phyloP scores from a whole-genome alignment of 73 alveolate species.

The Paramecium pentaurelia region DNA sequence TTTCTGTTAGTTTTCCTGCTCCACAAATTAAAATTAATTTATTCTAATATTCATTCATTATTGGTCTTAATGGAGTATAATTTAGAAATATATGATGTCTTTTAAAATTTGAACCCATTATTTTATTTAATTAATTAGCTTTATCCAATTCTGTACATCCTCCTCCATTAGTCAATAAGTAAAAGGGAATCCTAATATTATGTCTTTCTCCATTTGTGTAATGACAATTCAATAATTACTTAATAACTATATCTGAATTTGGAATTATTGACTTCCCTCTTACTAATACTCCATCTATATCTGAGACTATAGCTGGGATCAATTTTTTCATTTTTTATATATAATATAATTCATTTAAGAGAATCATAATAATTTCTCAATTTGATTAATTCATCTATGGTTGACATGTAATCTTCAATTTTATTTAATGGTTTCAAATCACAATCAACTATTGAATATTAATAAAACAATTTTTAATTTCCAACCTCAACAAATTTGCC shows the following conservation, averaged over 20 bases:
- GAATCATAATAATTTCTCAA: neutral
- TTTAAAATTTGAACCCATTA: constrained; percentile 52
- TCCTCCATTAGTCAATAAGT: constrained; percentile 79
- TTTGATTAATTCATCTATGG: constrained; percentile 5
- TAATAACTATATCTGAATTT: constrained; percentile 46
- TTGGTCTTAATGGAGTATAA: constrained; percentile 71
- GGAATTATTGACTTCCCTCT: constrained; percentile 66
- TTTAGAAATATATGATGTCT: constrained; percentile 65
- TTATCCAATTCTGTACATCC: constrained; percentile 68
- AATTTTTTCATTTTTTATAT: neutral
- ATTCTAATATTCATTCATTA: constrained; percentile 59
- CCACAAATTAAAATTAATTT: constrained; percentile 69
- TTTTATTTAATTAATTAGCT: constrained; percentile 62
- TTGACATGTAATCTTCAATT: neutral
- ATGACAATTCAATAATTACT: constrained; percentile 8
- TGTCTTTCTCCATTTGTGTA: neutral
- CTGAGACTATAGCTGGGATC: constrained; percentile 75
- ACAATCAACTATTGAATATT: neutral
- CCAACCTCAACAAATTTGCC: neutral
- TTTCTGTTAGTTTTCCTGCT: constrained; percentile 61
- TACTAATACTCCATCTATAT: constrained; percentile 77
- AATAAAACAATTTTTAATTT: neutral
- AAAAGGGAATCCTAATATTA: constrained; percentile 62
- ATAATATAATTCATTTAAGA: neutral
- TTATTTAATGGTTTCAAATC: constrained; percentile 17